Percentiles rank a stretch among this genome's conserved stretches.
These are phyloP conservation scores for Calonectria honghensis DNA, from an alignment of 2,329 filamentous ascomycete genomes.

Conservation along the genomic window DNA sequence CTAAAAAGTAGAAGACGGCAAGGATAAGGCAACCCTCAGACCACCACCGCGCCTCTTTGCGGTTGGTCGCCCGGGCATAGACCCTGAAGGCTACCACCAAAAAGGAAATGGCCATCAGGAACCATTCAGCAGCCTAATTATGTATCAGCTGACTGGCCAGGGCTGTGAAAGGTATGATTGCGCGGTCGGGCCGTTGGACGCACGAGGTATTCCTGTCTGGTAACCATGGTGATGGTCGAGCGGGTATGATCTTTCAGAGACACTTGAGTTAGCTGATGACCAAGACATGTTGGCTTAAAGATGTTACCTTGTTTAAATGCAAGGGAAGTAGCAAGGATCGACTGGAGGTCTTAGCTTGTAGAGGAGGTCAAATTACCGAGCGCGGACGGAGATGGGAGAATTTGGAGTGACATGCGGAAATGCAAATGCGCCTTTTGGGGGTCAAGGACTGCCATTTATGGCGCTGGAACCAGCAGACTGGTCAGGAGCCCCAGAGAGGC, in stretches of 20 bases:
- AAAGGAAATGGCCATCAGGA: not conserved
- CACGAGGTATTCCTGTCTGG: not conserved
- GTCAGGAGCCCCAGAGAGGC: not conserved
- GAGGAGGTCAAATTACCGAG: not conserved
- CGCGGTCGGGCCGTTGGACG: not conserved
- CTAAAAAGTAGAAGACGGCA: conserved; percentile 5
- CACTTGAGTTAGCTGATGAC: not conserved
- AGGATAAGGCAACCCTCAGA: not conserved
- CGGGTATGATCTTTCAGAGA: not conserved
- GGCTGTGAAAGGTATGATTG: not conserved
- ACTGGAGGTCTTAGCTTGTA: not conserved
- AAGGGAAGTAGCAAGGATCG: too few species aligned
- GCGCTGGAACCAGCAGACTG: not conserved
- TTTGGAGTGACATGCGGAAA: not conserved
- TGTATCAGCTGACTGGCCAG: not conserved
- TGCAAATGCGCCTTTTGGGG: not conserved
- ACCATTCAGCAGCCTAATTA: not conserved
- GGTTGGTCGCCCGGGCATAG: not conserved
- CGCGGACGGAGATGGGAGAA: too few species aligned
- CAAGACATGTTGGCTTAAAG: not conserved
- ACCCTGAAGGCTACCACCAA: not conserved
- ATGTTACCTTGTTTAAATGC: not conserved
- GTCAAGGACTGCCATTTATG: not conserved
- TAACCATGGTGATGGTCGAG: not conserved
- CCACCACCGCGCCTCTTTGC: not conserved